Base-by-base conservation (phyloP, 106 monocot species). In the Allium cepa region DNA sequence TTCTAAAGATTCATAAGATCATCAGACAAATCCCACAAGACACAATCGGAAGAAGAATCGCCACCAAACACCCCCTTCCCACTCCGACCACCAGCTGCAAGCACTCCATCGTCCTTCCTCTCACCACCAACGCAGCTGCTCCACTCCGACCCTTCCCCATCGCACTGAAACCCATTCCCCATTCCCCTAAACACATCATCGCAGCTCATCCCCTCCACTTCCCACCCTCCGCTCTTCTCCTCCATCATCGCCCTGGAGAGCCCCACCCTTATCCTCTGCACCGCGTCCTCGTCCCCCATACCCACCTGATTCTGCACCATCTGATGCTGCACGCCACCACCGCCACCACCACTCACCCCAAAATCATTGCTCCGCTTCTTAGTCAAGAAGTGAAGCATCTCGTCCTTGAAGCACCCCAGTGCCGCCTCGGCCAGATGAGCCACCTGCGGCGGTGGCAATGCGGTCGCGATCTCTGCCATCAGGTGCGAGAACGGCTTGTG, bases 361-460 rank as follows among this genome's bases (percentile, higher is more conserved):
- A 75, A 80, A 60, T 92, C 82, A 5, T 36, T 36, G 36, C 66
- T 22, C 13, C 82, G 80, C 46, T 81, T 97, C 82, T 87, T 92
- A 10, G 89, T 89, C 59, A 97, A 89, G 46, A 97, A 80, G 68
- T 92, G 92, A 67, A 97, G 92, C 89, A 97, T 89, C 77, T 97
- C 97, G 70, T 97, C 97, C 84, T 97, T 97, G 84, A 97, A 97
- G 82, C 97, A 97, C 26, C 92, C 97, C n/a, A 97, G 92, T 47
- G 97, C 92, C 3, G 97, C 97, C 76, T 97, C 97, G 0, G 97
- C 88, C 10, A 97, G 78, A 74, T 92, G 92, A 7, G 92, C 82
- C 49, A 97, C 87, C 64, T 97, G 97, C 4, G 87, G 84, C 7
- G 92, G 97, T 11, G 88, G 78, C 14, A 97, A 79, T 12, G 91